These are phyloP conservation scores for Schizonepeta tenuifolia DNA, from an alignment of 257 asterid species.

Conservation along the genomic window DNA sequence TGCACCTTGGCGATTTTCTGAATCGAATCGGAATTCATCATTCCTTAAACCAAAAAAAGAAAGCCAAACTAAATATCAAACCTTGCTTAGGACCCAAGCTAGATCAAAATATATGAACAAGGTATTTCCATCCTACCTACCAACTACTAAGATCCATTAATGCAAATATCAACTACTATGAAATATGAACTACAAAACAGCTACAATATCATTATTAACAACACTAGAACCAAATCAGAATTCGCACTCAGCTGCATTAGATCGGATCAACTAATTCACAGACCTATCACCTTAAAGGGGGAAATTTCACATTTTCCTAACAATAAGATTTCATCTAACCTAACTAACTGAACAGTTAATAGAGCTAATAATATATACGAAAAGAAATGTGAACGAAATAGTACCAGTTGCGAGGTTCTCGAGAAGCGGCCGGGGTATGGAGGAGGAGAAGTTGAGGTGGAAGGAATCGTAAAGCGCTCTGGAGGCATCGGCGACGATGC, in stretches of 20 bases:
- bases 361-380: neutral
- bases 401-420: slow-evolving; percentile 94
- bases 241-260: slow-evolving; percentile 16
- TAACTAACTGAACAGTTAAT: slow-evolving; percentile 21
- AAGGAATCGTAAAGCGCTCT: slow-evolving; percentile 78
- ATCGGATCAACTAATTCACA: slow-evolving; percentile 30
- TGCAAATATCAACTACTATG: neutral
- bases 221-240: slow-evolving; percentile 21
- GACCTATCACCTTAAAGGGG: neutral
- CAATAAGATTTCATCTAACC: neutral
- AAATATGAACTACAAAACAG: neutral
- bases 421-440: slow-evolving; percentile 85
- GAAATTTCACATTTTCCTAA: neutral
- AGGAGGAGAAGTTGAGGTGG: slow-evolving; percentile 93
- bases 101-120: slow-evolving; percentile 25
- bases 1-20: slow-evolving; percentile 89
- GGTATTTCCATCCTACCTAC: neutral
- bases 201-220: neutral
- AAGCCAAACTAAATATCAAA: slow-evolving; percentile 20
- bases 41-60: slow-evolving; percentile 49
- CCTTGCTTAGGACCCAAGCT: slow-evolving; percentile 4
- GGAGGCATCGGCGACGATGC: slow-evolving; percentile 73
- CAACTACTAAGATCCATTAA: neutral
- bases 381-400: slow-evolving; percentile 10
- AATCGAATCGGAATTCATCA: slow-evolving; percentile 77